Conservation (phyloP, 1,139 yeast species). For the Yamadazyma mexicana region DNA sequence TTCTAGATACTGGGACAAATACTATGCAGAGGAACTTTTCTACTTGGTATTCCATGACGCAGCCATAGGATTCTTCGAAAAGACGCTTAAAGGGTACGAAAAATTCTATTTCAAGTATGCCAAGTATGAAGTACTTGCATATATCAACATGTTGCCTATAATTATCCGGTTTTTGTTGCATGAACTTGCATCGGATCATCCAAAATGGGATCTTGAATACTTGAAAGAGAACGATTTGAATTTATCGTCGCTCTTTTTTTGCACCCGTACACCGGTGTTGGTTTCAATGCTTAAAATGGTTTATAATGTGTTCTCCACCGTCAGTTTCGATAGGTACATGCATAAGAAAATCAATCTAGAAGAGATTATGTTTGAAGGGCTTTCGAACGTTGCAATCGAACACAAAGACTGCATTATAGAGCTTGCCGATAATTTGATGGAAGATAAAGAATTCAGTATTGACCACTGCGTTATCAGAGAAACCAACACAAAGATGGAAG, state of each 20-base stretch:
- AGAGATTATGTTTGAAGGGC: neutral
- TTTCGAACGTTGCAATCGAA: neutral
- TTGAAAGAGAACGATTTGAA: constrained; percentile 2
- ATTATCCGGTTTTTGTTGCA: constrained; percentile 9
- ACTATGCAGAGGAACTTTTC: constrained; percentile 12
- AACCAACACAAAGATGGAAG: neutral
- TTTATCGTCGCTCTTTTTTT: neutral
- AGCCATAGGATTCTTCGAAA: neutral
- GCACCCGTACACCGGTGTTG: neutral
- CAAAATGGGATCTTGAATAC: constrained; percentile 6
- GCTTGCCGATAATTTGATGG: constrained; percentile 1
- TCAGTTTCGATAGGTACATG: constrained; percentile 2
- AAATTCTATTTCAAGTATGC: constrained; percentile 5
- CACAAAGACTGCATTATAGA: neutral
- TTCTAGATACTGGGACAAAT: constrained; percentile 12
- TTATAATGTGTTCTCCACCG: neutral
- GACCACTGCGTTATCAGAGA: neutral
- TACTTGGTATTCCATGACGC: constrained; percentile 7
- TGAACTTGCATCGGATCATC: constrained; percentile 6
- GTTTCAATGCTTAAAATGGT: neutral
- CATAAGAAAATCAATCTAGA: constrained; percentile 2
- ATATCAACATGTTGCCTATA: constrained; percentile 13
- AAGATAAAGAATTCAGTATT: neutral
- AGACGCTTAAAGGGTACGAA: neutral
- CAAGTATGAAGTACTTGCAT: constrained; percentile 11